Conservation (phyloP, 2,329 filamentous ascomycete genomes). For the Amesomyces nigricolor region DNA sequence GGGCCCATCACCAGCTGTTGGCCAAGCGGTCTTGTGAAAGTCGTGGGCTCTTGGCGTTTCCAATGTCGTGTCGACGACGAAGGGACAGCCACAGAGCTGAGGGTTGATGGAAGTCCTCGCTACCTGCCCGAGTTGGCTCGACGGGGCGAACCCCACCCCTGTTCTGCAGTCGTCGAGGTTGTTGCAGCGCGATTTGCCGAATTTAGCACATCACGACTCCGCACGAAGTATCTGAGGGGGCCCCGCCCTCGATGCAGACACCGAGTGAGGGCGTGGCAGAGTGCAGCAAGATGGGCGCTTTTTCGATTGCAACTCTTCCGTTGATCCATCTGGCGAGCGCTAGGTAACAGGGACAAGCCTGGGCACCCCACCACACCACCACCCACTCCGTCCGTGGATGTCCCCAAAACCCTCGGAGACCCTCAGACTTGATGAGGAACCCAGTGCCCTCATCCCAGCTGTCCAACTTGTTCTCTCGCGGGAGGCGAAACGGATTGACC, state of each 20-base stretch:
- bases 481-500: slow-evolving; percentile 14
- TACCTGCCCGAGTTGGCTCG: slow-evolving; percentile 4
- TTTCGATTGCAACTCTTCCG: slow-evolving; percentile 5
- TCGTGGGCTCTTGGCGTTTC: too few relatives aligned
- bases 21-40: not conserved
- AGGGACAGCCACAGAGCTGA: not conserved
- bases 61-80: too few relatives aligned
- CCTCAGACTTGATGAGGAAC: slow-evolving; percentile 14
- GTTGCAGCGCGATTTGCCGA: slow-evolving; percentile 9
- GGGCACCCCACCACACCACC: slow-evolving; percentile 9
- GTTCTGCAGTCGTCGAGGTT: not conserved
- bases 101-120: slow-evolving; percentile 7
- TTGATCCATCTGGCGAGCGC: slow-evolving; percentile 12
- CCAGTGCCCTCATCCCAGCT: not conserved
- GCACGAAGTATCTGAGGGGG: slow-evolving; percentile 3
- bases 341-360: not conserved
- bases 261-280: not conserved
- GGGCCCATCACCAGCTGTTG: not conserved
- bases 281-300: slow-evolving; percentile 1
- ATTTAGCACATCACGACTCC: slow-evolving; percentile 11
- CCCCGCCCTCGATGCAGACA: slow-evolving; percentile 14
- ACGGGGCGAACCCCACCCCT: not conserved
- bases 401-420: slow-evolving; percentile 21
- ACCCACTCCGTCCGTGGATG: too few relatives aligned
- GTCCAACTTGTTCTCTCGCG: slow-evolving; percentile 8